Evolutionary conservation across 768 basidiomycete species (phyloP).

Genomic region (Russula emetica): DNA sequence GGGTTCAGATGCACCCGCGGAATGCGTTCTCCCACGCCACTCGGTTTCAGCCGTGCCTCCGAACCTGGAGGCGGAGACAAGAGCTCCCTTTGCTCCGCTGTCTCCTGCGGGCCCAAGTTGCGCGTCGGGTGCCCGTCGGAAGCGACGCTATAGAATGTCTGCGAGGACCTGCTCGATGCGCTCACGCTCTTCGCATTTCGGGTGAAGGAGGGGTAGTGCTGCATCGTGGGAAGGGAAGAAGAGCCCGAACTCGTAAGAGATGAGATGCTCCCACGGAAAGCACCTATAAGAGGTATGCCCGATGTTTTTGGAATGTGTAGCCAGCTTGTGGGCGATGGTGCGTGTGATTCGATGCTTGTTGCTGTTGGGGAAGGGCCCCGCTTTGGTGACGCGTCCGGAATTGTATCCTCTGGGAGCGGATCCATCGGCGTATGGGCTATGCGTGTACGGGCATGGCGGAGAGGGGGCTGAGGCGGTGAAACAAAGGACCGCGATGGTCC

Average conservation of each 20-base stretch:
- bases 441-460: slow-evolving; percentile 23
- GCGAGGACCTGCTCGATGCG: slow-evolving; percentile 18
- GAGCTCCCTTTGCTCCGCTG: slow-evolving; percentile 21
- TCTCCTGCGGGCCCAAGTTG: not conserved
- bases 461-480: slow-evolving; percentile 13
- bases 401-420: slow-evolving; percentile 23
- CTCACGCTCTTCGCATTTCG: slow-evolving; percentile 3
- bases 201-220: slow-evolving; percentile 27
- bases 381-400: not conserved
- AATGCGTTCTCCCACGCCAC: slow-evolving; percentile 19
- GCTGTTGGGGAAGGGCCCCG: slow-evolving; percentile 12
- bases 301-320: slow-evolving; percentile 25
- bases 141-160: slow-evolving; percentile 20
- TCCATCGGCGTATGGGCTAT: slow-evolving; percentile 24
- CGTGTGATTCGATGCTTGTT: not conserved
- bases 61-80: not conserved
- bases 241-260: slow-evolving; percentile 12
- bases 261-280: slow-evolving; percentile 25
- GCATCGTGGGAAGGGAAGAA: slow-evolving; percentile 24
- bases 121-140: not conserved
- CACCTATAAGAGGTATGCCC: slow-evolving; percentile 25
- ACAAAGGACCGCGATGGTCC: slow-evolving; percentile 8
- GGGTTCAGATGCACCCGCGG: slow-evolving; percentile 8
- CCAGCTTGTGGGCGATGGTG: slow-evolving; percentile 21
- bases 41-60: slow-evolving; percentile 6